Conservation (phyloP, 208 protist genomes). For the Vickermania ingenoplastis region DNA sequence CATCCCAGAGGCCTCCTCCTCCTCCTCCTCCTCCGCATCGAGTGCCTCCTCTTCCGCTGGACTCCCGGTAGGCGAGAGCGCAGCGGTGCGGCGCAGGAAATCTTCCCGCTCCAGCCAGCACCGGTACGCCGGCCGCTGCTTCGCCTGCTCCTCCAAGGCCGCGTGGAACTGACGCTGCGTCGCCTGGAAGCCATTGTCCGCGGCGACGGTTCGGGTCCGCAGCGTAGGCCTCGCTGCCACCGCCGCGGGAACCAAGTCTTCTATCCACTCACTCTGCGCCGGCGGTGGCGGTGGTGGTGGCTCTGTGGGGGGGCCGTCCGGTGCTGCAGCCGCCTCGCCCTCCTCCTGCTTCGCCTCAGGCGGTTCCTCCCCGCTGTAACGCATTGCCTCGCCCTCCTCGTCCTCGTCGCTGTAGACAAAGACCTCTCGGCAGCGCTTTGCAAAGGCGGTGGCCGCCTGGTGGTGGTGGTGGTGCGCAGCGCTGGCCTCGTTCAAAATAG, state of each 20-base stretch:
- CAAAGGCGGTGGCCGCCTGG: no score
- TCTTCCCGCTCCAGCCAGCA: neutral
- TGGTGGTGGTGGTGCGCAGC: no score
- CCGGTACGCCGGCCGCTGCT: neutral
- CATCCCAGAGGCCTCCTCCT: conserved; percentile 2
- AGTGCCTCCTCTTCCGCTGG: conserved; percentile 6
- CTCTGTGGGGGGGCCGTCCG: conserved; percentile 1
- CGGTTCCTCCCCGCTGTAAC: neutral
- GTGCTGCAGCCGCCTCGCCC: no score
- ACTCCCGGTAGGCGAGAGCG: neutral
- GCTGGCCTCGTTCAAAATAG: no score
- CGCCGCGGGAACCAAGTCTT: neutral
- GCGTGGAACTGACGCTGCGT: conserved; percentile 11
- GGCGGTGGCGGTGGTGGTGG: conserved; percentile 5
- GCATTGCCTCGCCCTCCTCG: conserved; percentile 8
- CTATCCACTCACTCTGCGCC: neutral
- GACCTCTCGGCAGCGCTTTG: conserved; percentile 36
- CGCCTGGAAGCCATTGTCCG: neutral
- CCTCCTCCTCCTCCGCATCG: conserved; percentile 11
- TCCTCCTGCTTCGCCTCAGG: neutral
- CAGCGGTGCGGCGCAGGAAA: neutral
- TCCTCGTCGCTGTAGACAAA: conserved; percentile 80
- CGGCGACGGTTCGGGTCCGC: neutral
- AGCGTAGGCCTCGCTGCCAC: neutral
- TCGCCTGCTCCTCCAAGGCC: conserved; percentile 13